phyloP scores from a whole-genome alignment of 768 basidiomycete genomes.

The Mycena leptocephala region DNA sequence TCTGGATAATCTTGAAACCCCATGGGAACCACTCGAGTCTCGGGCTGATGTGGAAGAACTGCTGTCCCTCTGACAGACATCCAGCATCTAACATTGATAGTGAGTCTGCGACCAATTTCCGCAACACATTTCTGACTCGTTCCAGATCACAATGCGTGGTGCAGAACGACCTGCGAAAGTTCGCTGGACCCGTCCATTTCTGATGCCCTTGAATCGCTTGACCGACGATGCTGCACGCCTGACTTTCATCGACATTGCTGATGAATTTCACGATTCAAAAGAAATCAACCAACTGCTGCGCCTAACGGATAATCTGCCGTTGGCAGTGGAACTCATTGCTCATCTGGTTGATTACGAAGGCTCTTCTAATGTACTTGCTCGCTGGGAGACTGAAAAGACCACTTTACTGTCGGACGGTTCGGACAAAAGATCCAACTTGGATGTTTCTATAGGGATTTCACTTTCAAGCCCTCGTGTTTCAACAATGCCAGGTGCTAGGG shows the following conservation, averaged over 20 bases:
- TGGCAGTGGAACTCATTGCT: slow-evolving; percentile 10
- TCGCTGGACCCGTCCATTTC: neutral
- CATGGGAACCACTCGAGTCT: neutral
- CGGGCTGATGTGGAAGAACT: neutral
- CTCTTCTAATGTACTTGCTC: neutral
- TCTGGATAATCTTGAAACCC: slow-evolving; percentile 2
- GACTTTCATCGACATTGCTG: slow-evolving; percentile 18
- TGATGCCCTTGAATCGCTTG: neutral
- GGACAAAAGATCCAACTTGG: neutral
- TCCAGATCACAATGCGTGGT: slow-evolving; percentile 26
- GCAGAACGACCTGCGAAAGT: neutral
- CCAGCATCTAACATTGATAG: neutral
- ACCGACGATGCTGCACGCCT: neutral
- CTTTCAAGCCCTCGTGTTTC: slow-evolving; percentile 6
- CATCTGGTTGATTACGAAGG: slow-evolving; percentile 12
- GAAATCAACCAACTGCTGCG: too few relatives aligned
- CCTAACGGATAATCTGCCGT: slow-evolving; percentile 17
- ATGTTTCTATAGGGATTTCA: slow-evolving; percentile 3
- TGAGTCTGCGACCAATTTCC: neutral
- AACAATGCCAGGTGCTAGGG: neutral
- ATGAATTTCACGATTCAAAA: neutral
- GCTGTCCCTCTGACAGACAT: neutral
- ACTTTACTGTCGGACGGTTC: too few relatives aligned
- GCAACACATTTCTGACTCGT: too few relatives aligned
- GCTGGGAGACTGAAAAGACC: slow-evolving; percentile 16